Percentiles rank a stretch among this genome's conserved stretches.
Evolutionary conservation across 352 stramenopile species (phyloP).

Genomic region (Globisporangium parvum): DNA sequence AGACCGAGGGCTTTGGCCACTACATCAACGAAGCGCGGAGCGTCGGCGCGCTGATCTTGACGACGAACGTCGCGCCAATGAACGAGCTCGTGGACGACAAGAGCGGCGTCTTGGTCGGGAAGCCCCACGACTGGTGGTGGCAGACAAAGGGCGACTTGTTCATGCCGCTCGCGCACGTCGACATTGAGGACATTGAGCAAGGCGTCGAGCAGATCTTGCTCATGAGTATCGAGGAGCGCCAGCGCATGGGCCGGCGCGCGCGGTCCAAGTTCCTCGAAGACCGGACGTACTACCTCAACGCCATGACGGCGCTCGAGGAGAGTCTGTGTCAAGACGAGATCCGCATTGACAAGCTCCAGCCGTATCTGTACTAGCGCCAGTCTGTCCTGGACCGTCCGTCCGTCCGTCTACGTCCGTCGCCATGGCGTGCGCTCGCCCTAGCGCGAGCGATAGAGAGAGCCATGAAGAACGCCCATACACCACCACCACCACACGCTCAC

Average conservation of each 20-base stretch:
- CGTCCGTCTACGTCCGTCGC: no score
- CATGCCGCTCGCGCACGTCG: slow-evolving; percentile 66
- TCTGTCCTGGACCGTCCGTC: no score
- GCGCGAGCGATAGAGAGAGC: no score
- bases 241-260: slow-evolving; percentile 63
- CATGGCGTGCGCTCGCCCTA: background rate
- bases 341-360: slow-evolving; percentile 64
- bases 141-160: slow-evolving; percentile 81
- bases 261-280: slow-evolving; percentile 72
- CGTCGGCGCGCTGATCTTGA: slow-evolving; percentile 63
- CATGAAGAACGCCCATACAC: no score
- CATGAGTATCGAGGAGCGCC: slow-evolving; percentile 64
- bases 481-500: no score
- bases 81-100: slow-evolving; percentile 77
- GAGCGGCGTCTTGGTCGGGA: slow-evolving; percentile 64
- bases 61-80: slow-evolving; percentile 76
- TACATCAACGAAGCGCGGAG: slow-evolving; percentile 85
- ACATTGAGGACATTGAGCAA: slow-evolving; percentile 54
- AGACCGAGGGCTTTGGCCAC: slow-evolving; percentile 78
- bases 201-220: slow-evolving; percentile 65
- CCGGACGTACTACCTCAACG: slow-evolving; percentile 74
- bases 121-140: slow-evolving; percentile 63
- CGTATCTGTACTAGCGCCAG: slow-evolving; percentile 83
- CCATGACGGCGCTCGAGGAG: slow-evolving; percentile 71
- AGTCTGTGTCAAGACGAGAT: slow-evolving; percentile 78